Base-by-base conservation (phyloP, 1,139 yeast genomes). In the Taphrina flavorubra region DNA sequence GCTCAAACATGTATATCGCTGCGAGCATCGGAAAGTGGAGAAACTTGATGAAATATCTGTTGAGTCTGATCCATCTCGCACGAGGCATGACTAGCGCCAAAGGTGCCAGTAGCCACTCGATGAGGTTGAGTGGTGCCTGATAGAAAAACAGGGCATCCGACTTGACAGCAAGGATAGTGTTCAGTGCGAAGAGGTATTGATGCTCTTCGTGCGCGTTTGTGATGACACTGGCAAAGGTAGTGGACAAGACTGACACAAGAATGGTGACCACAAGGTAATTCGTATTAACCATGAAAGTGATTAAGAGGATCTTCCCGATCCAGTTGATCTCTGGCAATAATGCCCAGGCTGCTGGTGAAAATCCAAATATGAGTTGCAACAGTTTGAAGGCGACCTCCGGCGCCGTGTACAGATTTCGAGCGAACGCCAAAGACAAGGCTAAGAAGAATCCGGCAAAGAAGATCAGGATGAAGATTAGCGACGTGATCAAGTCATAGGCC, bases 291-390 rank as follows among this genome's bases (percentile, higher is more conserved):
- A 86, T 78, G 74, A 84, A 86, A 34, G 84, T 80, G 76, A 86
- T 79, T 71, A 84, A 82, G 46, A 84, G 81, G 13, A 78, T 74
- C 64, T 84, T 79, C 1, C 89, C 89, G 47, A 85, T 76, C 2
- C 78, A 74, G 62, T 85, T 83, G 74, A 83, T 86, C 70, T 80
- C 79, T 58, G 80, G 79, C 88, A 88, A 85, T 71, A 84, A 83
- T 65, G 82, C 80, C 89, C 89, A 86, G 0, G 86, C 88, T 0
- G 87, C 85, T 0, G 88, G 88, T 0, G 88, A 85, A 74, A 84
- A 86, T 0, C 89, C 88, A 74, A 86, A 85, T 71, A 86, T 81
- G 6, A 86, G 80, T 74, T 85, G 84, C 64, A 85, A 76, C 34
- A 85, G 80, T 72, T 84, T 86, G 75, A 82, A 85, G 25, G 86